Conservation (phyloP, 1,284 basidiomycete genomes). For the Ganoderma lingzhi region DNA sequence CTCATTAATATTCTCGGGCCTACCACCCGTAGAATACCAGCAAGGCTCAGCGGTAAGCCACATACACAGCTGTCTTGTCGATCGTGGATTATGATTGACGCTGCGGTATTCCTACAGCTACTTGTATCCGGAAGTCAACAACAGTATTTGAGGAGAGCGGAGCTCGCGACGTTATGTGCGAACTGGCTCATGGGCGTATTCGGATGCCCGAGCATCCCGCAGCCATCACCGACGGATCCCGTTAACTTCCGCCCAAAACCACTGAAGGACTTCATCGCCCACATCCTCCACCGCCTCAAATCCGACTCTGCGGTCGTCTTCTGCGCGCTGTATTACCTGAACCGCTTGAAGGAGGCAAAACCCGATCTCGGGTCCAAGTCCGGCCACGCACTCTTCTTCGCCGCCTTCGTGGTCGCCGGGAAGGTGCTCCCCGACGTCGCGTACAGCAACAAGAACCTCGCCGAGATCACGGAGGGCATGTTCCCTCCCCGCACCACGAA, state of each 20-base stretch:
- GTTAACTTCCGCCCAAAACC: not conserved
- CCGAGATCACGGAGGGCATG: not conserved
- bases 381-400: not conserved
- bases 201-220: not conserved
- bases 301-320: not conserved
- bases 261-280: constrained; percentile 6
- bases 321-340: not conserved
- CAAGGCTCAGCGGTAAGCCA: not conserved
- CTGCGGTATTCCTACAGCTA: not conserved
- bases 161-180: not conserved
- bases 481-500: not conserved
- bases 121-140: not conserved
- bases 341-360: not conserved
- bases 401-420: not conserved
- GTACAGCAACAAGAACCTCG: constrained; percentile 17
- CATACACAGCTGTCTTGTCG: no score
- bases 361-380: not conserved
- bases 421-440: constrained; percentile 1
- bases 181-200: not conserved
- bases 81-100: not conserved
- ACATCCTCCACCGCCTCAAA: not conserved
- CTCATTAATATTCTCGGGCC: not conserved
- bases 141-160: not conserved
- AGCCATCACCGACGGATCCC: not conserved
- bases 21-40: not conserved